A percentile compares a stretch with the other conserved stretches of the same genome.
Evolutionary conservation across 2,329 filamentous ascomycete genomes (phyloP).

Genomic region (Trichoderma harzianum): DNA sequence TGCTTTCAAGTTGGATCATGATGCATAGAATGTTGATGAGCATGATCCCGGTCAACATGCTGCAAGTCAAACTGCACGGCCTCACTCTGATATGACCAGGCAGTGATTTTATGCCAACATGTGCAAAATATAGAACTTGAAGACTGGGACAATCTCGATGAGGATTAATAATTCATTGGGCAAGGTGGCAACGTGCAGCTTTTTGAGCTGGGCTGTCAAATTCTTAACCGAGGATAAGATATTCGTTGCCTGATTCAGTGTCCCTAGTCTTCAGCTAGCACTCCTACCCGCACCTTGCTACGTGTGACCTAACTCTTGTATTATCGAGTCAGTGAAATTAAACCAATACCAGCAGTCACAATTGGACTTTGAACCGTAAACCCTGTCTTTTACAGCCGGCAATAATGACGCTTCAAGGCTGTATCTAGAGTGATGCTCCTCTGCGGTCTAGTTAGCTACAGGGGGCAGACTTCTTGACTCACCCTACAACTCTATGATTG

Average conservation of each 20-base stretch:
- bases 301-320: neutral
- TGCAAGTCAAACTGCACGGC: rapidly evolving
- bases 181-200: neutral
- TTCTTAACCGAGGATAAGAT: neutral
- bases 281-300: neutral
- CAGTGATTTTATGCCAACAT: neutral
- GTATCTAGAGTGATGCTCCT: neutral
- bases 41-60: neutral
- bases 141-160: neutral
- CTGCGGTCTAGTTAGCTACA: neutral
- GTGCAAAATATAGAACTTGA: neutral
- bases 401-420: neutral
- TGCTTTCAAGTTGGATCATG: neutral
- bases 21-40: neutral
- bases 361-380: neutral
- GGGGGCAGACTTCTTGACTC: neutral
- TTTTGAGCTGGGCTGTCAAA: neutral
- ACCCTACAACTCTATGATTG: neutral
- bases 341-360: neutral
- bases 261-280: neutral
- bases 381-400: neutral
- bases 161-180: neutral
- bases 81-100: neutral
- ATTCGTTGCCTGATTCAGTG: neutral
- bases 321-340: neutral